A percentile compares a stretch with the other conserved stretches of the same genome.
These are phyloP conservation scores for Magnusiomyces magnusii DNA, from an alignment of 1,139 yeast species.

Conservation along the genomic window DNA sequence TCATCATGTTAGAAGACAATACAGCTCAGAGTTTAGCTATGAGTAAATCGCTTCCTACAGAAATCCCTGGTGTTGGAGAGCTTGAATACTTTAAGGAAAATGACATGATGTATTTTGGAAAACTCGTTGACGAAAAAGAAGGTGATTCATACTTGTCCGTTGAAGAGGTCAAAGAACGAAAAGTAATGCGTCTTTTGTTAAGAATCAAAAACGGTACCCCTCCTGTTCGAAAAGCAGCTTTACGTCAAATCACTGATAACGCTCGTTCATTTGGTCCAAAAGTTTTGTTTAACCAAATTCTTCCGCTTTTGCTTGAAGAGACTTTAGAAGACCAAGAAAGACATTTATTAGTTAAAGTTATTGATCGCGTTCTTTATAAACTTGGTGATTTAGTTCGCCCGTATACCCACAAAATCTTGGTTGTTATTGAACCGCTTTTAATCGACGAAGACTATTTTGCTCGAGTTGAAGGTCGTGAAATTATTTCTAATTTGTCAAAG, in stretches of 20 bases:
- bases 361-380: slow-evolving; percentile 60
- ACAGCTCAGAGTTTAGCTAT: slow-evolving; percentile 25
- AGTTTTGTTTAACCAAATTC: slow-evolving; percentile 54
- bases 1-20: slow-evolving; percentile 30
- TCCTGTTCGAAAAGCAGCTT: slow-evolving; percentile 56
- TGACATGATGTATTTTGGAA: slow-evolving; percentile 67
- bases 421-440: slow-evolving; percentile 70
- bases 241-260: slow-evolving; percentile 58
- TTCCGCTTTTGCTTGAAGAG: slow-evolving; percentile 70
- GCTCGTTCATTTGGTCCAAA: slow-evolving; percentile 65
- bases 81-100: slow-evolving; percentile 61
- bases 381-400: slow-evolving; percentile 64
- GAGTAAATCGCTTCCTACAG: slow-evolving; percentile 38
- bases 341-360: slow-evolving; percentile 67
- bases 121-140: slow-evolving; percentile 40
- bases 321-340: slow-evolving; percentile 75
- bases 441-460: slow-evolving; percentile 72
- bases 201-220: slow-evolving; percentile 75
- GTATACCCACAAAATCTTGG: slow-evolving; percentile 61
- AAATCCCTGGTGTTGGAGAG: slow-evolving; percentile 57
- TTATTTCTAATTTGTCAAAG: slow-evolving; percentile 63
- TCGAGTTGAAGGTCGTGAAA: slow-evolving; percentile 72
- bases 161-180: slow-evolving; percentile 53
- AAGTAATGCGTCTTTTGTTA: slow-evolving; percentile 56
- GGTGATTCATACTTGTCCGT: slow-evolving; percentile 33